These are phyloP conservation scores for Chlorella sp. DNA, from an alignment of 139 green algal genomes.

Conservation along the genomic window DNA sequence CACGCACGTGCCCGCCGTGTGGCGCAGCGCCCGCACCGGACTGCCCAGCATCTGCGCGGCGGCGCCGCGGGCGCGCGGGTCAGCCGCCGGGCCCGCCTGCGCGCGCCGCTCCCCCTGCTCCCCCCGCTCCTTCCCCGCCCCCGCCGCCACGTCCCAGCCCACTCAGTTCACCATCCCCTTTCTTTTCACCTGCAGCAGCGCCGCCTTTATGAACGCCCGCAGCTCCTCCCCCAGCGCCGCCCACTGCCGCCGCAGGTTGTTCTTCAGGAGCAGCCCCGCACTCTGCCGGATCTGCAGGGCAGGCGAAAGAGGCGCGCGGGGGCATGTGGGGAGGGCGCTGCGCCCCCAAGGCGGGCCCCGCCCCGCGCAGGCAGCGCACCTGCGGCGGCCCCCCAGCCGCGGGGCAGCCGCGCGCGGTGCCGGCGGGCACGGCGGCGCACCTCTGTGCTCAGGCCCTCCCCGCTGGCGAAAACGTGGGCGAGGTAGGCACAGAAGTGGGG, in stretches of 20 bases:
- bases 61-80: too few species aligned
- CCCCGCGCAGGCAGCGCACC: background rate
- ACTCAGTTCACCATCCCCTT: too few species aligned
- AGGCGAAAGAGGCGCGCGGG: background rate
- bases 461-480: slow-evolving; percentile 82
- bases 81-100: too few species aligned
- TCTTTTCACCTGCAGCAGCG: slow-evolving; percentile 75
- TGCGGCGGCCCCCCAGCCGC: too few species aligned
- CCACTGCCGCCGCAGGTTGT: slow-evolving; percentile 85
- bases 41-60: too few species aligned
- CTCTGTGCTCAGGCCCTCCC: slow-evolving; percentile 69
- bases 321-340: background rate
- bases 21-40: slow-evolving; percentile 65
- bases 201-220: slow-evolving; percentile 78
- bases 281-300: slow-evolving; percentile 81
- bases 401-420: too few species aligned
- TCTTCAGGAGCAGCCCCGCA: slow-evolving; percentile 95
- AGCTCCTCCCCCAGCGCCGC: slow-evolving; percentile 49
- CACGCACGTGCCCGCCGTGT: slow-evolving; percentile 78
- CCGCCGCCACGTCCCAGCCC: too few species aligned
- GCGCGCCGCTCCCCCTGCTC: too few species aligned
- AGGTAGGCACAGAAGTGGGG: slow-evolving; percentile 98
- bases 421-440: slow-evolving; percentile 32
- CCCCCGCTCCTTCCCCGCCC: too few species aligned
- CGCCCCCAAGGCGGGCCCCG: too few species aligned